Base-by-base conservation (phyloP, 2,329 filamentous ascomycete species). In the Fusarium ramigenum region DNA sequence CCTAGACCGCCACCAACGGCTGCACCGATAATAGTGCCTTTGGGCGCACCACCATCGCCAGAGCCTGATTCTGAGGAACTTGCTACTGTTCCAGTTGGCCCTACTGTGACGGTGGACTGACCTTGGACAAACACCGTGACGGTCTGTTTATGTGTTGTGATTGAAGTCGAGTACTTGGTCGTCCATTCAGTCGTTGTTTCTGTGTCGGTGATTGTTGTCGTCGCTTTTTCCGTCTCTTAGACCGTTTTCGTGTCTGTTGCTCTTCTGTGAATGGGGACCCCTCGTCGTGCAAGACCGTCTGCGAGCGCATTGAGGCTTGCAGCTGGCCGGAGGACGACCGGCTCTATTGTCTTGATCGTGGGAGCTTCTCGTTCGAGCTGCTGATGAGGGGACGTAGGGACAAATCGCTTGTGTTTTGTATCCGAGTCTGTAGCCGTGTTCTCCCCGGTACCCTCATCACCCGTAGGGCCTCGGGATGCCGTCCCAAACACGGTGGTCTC, bases 341-440 rank as follows among this genome's bases (percentile, higher is more conserved):
- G 43, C 18, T 15, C 8, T 28, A 46, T 28, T 10, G 18, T 7
- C 4, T 3, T 28, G 8, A 18, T 46, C 14, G 4, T 18, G 5
- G 11, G 43, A 9, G 11, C 23, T 0, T 28, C 5, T 11, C 23
- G 11, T 2, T 0, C 5, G 23, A 9, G 2, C 11, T 4, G 18
- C 9, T 19, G 14, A 14, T 46, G 43, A 7, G 43, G 23, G 7
- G 43, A 23, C 11, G 23, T 5, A 5, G 43, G 43, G 23, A 14
- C 2, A 7, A 44, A 28, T 28, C 43, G 18, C 8, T 28, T 46
- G 5, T 28, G 18, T 9, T 19, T 46, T 9, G 2, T 28, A 23
- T 28, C 18, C 11, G 23, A 46, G 2, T 28, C 23, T 28, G 43
- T 46, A 14, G 23, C 11, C 18, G 43, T 25, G 4, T 19, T 12